Evolutionary conservation across 179 eudicot genomes (phyloP), one percentile per base, ranked within the genome.

Genomic region (Nepenthes alata): DNA sequence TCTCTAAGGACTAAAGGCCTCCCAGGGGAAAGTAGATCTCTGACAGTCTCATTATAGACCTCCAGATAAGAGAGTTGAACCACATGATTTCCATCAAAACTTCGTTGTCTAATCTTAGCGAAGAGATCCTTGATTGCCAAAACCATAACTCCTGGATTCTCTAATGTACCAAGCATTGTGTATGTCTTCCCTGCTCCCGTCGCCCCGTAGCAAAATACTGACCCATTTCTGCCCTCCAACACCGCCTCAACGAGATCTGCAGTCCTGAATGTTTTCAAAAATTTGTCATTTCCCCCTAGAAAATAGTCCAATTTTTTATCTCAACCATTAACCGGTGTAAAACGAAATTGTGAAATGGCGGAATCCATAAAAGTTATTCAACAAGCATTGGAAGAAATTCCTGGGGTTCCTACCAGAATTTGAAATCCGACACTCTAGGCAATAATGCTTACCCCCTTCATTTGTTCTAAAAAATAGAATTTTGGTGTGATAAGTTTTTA

Each of bases 181-280:
- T 82, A 84, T 2, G 96, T 89, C 62, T 89, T 89, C 5, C 97
- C 97, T 3, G 96, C 96, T 62, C 96, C 95, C 3, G 97, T 89
- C 1, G 97, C 97, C 1, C 95, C 97, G 48, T 89, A 89, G 68
- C 97, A 87, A 77, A 86, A 86, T 6, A 89, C 95, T 41, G 96
- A 82, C 3, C 95, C 96, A 67, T 89, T 89, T 63, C 88, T 79
- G 50, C 95, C 96, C 66, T 83, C 84, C 58, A 89, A 74, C 71
- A 89, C 95, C n/a, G 91, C 83, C 78, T 84, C 95, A 16, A 89
- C 91, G 3, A 89, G 83, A 58, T 87, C 91, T 53, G 95, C 79
- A 4, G 96, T 89, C 62, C 96, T 89, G 89, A 54, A 77, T 78
- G 49, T 11, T 61, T 41, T 16, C 2, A 37, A 13, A 55, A 57